phyloP scores from a whole-genome alignment of 352 stramenopile genomes.

The Phytopythium mirpurense region DNA sequence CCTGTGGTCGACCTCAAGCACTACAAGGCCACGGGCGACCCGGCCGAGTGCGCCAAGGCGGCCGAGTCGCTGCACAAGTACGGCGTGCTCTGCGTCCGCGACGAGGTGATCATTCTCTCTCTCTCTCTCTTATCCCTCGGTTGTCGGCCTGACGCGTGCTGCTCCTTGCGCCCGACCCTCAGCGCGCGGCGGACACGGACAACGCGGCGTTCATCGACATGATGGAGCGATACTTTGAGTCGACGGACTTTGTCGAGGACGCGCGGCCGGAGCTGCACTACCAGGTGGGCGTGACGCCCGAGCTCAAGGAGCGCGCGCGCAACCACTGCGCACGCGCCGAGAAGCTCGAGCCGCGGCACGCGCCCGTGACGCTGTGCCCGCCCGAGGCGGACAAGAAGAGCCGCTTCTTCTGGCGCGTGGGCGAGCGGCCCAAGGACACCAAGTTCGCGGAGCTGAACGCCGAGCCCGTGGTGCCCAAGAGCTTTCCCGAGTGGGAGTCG shows the following conservation, averaged over 20 bases:
- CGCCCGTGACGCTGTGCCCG: slow-evolving; percentile 80
- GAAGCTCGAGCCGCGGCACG: slow-evolving; percentile 45
- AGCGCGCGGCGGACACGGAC: slow-evolving; percentile 65
- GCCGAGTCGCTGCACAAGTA: slow-evolving; percentile 84
- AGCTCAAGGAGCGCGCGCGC: slow-evolving; percentile 78
- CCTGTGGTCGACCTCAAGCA: slow-evolving; percentile 78
- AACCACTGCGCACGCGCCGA: slow-evolving; percentile 77
- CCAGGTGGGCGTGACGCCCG: slow-evolving; percentile 88
- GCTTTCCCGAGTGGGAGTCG: slow-evolving; percentile 83
- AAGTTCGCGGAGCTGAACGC: slow-evolving; percentile 85
- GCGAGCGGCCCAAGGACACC: slow-evolving; percentile 67
- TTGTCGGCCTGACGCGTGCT: neutral
- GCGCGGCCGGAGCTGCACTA: slow-evolving; percentile 86
- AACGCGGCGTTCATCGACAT: slow-evolving; percentile 89
- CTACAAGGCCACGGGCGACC: slow-evolving; percentile 71
- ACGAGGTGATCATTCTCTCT: no score
- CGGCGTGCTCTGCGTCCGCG: slow-evolving; percentile 77
- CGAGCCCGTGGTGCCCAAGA: slow-evolving; percentile 78
- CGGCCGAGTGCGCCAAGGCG: slow-evolving; percentile 63
- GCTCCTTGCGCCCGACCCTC: neutral
- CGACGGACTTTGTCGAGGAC: slow-evolving; percentile 85
- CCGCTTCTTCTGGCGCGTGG: slow-evolving; percentile 93
- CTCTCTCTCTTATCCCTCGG: no score
- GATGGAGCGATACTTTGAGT: slow-evolving; percentile 92
- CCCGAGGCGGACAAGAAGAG: slow-evolving; percentile 91